Base-by-base conservation (phyloP, 2,329 filamentous ascomycete species). In the Aspergillus chevalieri region DNA sequence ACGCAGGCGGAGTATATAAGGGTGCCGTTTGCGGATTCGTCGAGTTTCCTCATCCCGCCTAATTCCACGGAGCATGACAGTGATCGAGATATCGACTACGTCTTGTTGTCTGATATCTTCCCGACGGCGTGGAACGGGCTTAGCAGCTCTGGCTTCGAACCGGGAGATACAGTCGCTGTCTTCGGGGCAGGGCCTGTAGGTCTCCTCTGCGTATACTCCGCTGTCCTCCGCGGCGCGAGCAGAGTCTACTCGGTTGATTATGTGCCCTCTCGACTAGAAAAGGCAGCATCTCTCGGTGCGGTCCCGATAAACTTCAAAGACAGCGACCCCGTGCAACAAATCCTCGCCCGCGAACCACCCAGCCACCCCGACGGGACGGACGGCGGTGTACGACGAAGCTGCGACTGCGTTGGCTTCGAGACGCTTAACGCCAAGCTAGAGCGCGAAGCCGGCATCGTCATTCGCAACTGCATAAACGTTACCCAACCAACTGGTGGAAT, bases 111-210 rank as follows among this genome's bases (percentile, higher is more conserved):
- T 3, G 70, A 73, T 48, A 70, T 74, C 43, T 71, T 72, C 52
- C 53, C 62, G 12, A 72, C 69, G 0, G 70, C 60, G 5, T 75
- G 71, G 71, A 53, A 60, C 41, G 68, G 62, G 2, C 50, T 74
- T 5, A 57, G 60, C 14, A 62, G 62, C 51, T 61, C 68, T 7
- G 68, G 68, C 8, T 74, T 74, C 55, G 46, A 67, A 48, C 55
- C 71, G 0, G 72, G 72, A 10, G 82, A 86, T 56, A 76, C 71
- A 12, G 75, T 85, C 2, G 82, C 80, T 0, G 75, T 85, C 2
- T 85, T 84, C 50, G 83, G 82, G 1, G 80, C 78, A 1, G 81
- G 82, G 0, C 82, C 83, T 0, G 81, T 85, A 1, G 83, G 83
- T 1, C 63, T 85, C 2, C 83, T 86, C 78, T 79, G 81, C 4